Evolutionary conservation across 179 eudicot species (phyloP).

Genomic region (Corrigiola litoralis): DNA sequence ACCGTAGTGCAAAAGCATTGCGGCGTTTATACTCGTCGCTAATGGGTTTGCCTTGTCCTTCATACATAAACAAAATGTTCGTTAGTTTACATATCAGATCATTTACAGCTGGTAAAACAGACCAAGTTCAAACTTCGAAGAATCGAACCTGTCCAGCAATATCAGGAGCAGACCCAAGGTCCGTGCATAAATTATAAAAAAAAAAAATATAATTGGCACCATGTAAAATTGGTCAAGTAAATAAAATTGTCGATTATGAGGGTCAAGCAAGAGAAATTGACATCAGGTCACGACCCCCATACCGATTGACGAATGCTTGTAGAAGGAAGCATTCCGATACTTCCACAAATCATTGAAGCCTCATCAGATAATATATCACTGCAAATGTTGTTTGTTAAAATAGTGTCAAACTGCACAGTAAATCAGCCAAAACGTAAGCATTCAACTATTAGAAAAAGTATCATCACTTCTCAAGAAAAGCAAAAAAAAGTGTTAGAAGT

Average conservation of each 20-base stretch:
- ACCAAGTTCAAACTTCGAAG: background rate
- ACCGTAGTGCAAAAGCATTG: constrained; percentile 94
- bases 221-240: background rate
- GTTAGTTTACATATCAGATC: background rate
- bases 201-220: background rate
- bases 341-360: constrained; percentile 96
- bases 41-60: constrained; percentile 94
- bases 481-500: background rate
- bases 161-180: constrained; percentile 98
- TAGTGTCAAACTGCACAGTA: constrained; percentile 86
- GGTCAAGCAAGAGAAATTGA: background rate
- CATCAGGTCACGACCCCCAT: constrained; percentile 13
- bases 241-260: background rate
- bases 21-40: constrained; percentile 87
- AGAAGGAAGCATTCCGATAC: constrained; percentile 98
- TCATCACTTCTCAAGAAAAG: background rate
- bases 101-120: background rate
- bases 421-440: background rate
- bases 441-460: background rate
- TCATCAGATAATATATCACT: constrained; percentile 96
- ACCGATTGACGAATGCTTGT: constrained; percentile 87
- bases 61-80: background rate
- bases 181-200: constrained; percentile 41
- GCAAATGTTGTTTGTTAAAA: constrained; percentile 86
- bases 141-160: constrained; percentile 86